Conservation (phyloP, 495 filamentous ascomycete species). For the Xylaria cubensis region DNA sequence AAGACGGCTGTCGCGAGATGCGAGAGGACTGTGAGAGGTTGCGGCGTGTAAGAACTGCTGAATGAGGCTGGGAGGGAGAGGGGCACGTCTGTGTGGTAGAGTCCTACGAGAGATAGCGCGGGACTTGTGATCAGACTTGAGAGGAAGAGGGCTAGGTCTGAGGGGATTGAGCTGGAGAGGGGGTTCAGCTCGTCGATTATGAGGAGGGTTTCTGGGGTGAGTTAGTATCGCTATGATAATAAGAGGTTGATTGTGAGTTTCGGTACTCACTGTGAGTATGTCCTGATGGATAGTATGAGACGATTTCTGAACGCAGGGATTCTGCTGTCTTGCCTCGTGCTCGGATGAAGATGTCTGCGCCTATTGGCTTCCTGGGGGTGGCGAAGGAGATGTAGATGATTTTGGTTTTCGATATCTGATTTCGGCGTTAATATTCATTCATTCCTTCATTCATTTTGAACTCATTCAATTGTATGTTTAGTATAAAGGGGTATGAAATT, state of each 20-base stretch:
- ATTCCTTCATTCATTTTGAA: neutral
- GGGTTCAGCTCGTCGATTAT: conserved; percentile 69
- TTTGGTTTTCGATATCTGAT: conserved; percentile 58
- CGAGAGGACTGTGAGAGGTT: conserved; percentile 64
- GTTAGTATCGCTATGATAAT: conserved; percentile 26
- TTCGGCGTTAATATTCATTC: conserved; percentile 20
- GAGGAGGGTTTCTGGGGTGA: conserved; percentile 58
- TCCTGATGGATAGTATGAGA: conserved; percentile 54
- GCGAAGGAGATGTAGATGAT: conserved; percentile 81
- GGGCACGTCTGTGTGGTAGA: conserved; percentile 74
- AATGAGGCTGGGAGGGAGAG: conserved; percentile 34
- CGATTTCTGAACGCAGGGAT: conserved; percentile 63
- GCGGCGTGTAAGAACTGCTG: conserved; percentile 65
- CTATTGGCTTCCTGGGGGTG: conserved; percentile 62
- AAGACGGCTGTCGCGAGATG: conserved; percentile 61
- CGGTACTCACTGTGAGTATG: conserved; percentile 46
- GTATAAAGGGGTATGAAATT: neutral
- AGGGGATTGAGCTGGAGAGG: conserved; percentile 46
- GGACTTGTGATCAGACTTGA: conserved; percentile 59
- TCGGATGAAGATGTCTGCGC: conserved; percentile 68
- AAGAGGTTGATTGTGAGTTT: conserved; percentile 31
- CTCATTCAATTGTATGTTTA: neutral
- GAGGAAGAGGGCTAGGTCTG: conserved; percentile 60
- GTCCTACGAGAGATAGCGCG: conserved; percentile 61
- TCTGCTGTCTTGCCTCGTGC: conserved; percentile 64